phyloP scores from a whole-genome alignment of 148 eudicot species.

The Drosera capensis region DNA sequence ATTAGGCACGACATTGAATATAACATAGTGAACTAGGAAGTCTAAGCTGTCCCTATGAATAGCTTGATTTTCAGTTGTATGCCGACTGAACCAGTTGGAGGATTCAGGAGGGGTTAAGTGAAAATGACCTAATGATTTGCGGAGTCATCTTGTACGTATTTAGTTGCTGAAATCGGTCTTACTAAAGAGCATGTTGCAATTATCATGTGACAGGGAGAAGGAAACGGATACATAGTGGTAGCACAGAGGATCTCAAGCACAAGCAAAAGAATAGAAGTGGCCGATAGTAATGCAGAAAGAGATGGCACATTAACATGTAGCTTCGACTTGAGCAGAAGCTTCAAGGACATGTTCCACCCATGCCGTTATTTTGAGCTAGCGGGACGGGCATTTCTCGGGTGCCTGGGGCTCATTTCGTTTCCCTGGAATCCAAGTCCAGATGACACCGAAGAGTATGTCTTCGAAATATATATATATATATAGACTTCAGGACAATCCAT shows the following conservation, averaged over 20 bases:
- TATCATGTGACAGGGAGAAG: background rate
- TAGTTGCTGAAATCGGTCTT: background rate
- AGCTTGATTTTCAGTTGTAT: too few species aligned
- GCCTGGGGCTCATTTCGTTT: slow-evolving; percentile 1
- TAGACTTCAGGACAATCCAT: too few species aligned
- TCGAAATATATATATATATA: too few species aligned
- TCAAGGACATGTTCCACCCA: background rate
- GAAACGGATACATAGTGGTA: background rate
- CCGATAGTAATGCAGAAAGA: background rate
- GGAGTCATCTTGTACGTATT: too few species aligned
- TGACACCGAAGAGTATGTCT: background rate
- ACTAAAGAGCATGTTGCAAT: background rate
- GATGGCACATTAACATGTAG: background rate
- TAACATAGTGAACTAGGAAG: too few species aligned
- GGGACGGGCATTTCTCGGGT: slow-evolving; percentile 5
- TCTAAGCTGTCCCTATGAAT: too few species aligned
- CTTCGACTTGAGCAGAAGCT: background rate
- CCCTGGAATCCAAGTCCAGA: slow-evolving; percentile 1
- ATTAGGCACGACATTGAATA: too few species aligned
- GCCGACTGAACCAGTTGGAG: too few species aligned
- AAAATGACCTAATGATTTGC: too few species aligned
- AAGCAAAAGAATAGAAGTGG: background rate
- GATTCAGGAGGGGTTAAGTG: too few species aligned
- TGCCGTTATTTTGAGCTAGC: slow-evolving; percentile 7
- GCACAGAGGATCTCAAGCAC: background rate